phyloP scores from a whole-genome alignment of 2,329 filamentous ascomycete genomes.

The Nemania abortiva region DNA sequence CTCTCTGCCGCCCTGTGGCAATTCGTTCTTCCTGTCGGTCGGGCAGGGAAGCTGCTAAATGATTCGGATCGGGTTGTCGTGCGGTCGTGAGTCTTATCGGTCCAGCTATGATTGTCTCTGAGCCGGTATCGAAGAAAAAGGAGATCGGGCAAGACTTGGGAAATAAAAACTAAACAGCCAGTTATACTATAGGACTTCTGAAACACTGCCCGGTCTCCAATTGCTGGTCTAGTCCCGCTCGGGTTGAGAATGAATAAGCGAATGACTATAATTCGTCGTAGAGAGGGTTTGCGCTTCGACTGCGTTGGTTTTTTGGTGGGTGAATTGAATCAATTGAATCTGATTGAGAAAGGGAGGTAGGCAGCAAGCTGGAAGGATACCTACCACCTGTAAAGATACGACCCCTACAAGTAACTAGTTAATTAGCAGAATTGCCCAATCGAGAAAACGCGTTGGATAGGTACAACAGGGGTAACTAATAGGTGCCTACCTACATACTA shows the following conservation, averaged over 20 bases:
- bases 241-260: background rate
- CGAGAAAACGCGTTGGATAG: no score
- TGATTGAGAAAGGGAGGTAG: background rate
- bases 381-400: background rate
- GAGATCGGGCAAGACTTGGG: background rate
- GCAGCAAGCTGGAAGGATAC: background rate
- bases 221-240: background rate
- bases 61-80: background rate
- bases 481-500: background rate
- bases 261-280: background rate
- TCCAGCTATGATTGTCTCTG: conserved; percentile 7
- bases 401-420: background rate
- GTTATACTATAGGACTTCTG: background rate
- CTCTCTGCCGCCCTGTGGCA: background rate
- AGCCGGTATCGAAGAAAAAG: background rate
- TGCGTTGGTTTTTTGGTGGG: background rate
- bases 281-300: background rate
- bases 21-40: background rate
- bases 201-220: background rate
- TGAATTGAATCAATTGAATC: background rate
- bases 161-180: background rate
- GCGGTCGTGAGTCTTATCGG: background rate
- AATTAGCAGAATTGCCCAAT: no score
- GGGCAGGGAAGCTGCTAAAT: no score
- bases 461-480: background rate